Base-by-base conservation (phyloP, 2,329 filamentous ascomycete genomes). In the Cladosporium phlei region DNA sequence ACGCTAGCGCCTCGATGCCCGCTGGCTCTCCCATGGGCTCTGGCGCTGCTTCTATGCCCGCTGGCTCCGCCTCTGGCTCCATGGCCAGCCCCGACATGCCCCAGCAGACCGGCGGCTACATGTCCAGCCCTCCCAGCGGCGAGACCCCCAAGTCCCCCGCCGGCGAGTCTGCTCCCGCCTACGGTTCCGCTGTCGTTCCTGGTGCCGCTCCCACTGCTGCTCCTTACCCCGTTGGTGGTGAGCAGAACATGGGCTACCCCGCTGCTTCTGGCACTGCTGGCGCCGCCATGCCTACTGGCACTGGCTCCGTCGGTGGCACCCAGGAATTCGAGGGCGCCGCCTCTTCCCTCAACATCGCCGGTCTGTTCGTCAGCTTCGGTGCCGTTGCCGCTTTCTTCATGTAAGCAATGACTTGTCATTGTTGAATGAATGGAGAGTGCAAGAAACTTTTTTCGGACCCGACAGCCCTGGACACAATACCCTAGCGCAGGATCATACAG, bases 161-260 rank as follows among this genome's bases (percentile, higher is more conserved):
- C 24, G n/a, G n/a, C 35, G 19, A 34, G 38, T 27, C 11, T 28
- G 22, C 42, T 17, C 32, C 42, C 24, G 14, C 24, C 2, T 60
- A 52, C 33, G 69, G 69, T 43, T 69, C 67, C 3, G 70, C 62
- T 54, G 59, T 71, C 4, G 47, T 61, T 3, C 42, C 42, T 22
- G 42, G 42, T 17, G 69, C 67, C 3, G 70, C 62, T 54, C 61
- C 71, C 3, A 48, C 62, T 5, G 68, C 68, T 21, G 60, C 59
- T 9, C 55, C 61, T 8, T 59, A 55, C 50, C 57, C 53, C 12
- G 30, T 55, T 37, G 51, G 46, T 4, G 52, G 48, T 9, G 9
- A 22, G 5, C 19, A 32, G 4, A 35, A 32, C 14, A 38, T 37
- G 3, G 34, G 46, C 21, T 19, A 24, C 14, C 32, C 33, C n/a